phyloP scores from a whole-genome alignment of 1,139 yeast species.

The Nakaseomyces uthaithaninus region DNA sequence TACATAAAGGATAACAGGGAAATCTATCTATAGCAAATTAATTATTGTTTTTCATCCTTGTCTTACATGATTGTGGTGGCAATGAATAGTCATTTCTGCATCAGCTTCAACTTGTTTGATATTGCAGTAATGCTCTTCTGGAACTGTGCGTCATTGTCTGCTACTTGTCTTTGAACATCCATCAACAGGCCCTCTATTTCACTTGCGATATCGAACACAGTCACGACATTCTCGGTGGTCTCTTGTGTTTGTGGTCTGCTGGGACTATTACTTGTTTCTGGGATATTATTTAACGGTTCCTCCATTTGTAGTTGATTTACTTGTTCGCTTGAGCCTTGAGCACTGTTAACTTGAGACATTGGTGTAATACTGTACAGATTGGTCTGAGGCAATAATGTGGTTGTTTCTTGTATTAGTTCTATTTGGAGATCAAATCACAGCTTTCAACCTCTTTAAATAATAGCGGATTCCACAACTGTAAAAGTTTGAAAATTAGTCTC shows the following conservation, averaged over 20 bases:
- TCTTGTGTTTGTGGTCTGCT: background rate
- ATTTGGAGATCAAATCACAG: too few relatives aligned
- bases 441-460: too few relatives aligned
- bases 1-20: too few relatives aligned
- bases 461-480: too few relatives aligned
- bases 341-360: background rate
- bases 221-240: constrained; percentile 24
- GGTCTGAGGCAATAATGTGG: too few relatives aligned
- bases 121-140: constrained; percentile 17
- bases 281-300: constrained; percentile 2
- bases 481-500: too few relatives aligned
- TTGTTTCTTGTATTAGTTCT: too few relatives aligned
- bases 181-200: constrained; percentile 40
- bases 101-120: constrained; percentile 17
- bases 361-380: background rate
- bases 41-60: background rate
- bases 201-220: constrained; percentile 47
- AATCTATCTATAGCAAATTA: too few relatives aligned
- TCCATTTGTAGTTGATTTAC: background rate
- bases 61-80: background rate
- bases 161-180: constrained; percentile 31
- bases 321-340: background rate
- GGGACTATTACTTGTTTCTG: background rate
- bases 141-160: constrained; percentile 26
- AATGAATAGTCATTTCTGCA: constrained; percentile 10